Base-by-base conservation (phyloP, 805 yeast genomes). In the Millerago galiae region DNA sequence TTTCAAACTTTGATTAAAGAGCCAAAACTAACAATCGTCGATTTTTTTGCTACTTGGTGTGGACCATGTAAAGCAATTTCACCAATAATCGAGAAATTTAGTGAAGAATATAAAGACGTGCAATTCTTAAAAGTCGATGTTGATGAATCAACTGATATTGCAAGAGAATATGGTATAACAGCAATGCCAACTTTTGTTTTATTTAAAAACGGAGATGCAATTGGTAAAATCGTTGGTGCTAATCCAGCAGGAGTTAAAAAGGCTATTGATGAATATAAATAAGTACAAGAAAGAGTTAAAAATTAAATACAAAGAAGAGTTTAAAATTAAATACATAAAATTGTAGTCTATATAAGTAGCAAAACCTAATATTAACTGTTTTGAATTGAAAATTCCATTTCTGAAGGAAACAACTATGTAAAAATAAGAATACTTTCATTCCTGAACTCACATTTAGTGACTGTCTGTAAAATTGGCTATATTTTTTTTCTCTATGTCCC, bases 151-250 rank as follows among this genome's bases (percentile, higher is more conserved):
- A 66, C 63, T 14, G 86, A 79, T 33, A 63, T 82, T 40, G 86
- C 89, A 9, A 63, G 58, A 43, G 79, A 75, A 45, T 76, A 77
- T 55, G 81, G 76, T 10, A 68, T 83, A 39, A 66, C 76, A 18
- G 88, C 91, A 30, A 81, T 83, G 89, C 93, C 93, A 36, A 84
- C 91, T 3, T 79, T 81, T 46, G 54, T 81, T 17, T 62, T 80
- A 27, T 75, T 77, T 61, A 77, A 80, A 57, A 68, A 77, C 38
- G 87, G 87, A 18, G 71, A 74, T 41, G 63, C 74, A 37, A 59
- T 77, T 4, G 78, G 72, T 15, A 75, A 73, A 38, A 65, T 83
- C 28, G 74, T 83, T 18, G 93, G 93, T 32, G 91, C 90, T 14
- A 61, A 66, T 42, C 64, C 68, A 24, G 48, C 49, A 13, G 64